Evolutionary conservation across 2,329 filamentous ascomycete species (phyloP), one percentile per base, ranked within the genome.

Genomic region (Diplodia sapinea): DNA sequence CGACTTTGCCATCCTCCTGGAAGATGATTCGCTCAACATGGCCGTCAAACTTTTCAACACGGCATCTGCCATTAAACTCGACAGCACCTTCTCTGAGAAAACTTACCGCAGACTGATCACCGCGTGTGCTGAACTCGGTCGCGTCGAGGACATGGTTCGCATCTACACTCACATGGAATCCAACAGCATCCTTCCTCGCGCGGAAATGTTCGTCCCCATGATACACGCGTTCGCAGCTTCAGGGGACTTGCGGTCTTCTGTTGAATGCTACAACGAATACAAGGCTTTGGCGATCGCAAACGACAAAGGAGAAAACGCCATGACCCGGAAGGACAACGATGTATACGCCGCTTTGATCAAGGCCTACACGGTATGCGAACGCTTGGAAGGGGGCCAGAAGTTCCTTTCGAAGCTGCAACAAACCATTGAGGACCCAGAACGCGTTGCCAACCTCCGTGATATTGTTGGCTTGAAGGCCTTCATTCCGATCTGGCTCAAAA

Each of bases 221-320:
- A 97, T 99, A 77, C 89, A 91, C n/a, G 93, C 94, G 0, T 98
- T 97, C 76, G 92, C 92, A 69, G 86, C 87, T 51, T 87, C 86
- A 12, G 91, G 93, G 61, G 93, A 98, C 76, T 82, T 98, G 54
- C 85, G 89, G 73, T 96, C 91, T 72, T 95, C 94, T 23, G 92
- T 98, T 7, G 93, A 97, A 77, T 93, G 93, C 80, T 99, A 97
- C 81, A 94, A 96, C 71, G 92, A 97, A 79, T 98, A 98, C 84
- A 93, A 93, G 75, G 87, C 88, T 55, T 84, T 97, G 51, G 94
- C 94, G n/a, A 88, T 98, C 64, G 89, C 90, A 49, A 87, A 95
- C 76, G 91, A 97, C 77, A 87, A 86, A 49, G 93, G 93, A 68
- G 83, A 88, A 68, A 83, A 89, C 56, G 86, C 86, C 11, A 84